Percentiles rank a stretch among this genome's conserved stretches.
phyloP scores from a whole-genome alignment of 331 rosid species.

The Spiraea crenata region DNA sequence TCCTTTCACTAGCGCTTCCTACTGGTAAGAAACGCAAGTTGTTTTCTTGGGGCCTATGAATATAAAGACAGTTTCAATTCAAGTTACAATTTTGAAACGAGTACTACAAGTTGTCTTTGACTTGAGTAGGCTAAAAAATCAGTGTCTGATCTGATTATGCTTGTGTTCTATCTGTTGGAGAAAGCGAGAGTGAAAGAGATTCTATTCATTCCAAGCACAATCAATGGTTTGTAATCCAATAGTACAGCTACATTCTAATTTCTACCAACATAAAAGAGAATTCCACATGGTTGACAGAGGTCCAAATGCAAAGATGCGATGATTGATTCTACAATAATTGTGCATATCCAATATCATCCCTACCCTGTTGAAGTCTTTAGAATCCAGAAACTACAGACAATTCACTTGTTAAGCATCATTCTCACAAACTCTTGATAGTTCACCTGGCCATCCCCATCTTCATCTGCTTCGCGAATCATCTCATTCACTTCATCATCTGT shows the following conservation, averaged over 20 bases:
- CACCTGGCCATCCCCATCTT: constrained; percentile 38
- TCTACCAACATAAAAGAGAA: not conserved
- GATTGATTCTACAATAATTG: constrained; percentile 9
- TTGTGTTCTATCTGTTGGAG: too few relatives aligned
- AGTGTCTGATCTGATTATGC: too few relatives aligned
- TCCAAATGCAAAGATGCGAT: constrained; percentile 1
- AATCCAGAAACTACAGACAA: not conserved
- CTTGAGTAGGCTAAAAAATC: too few relatives aligned
- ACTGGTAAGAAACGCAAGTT: too few relatives aligned
- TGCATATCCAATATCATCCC: not conserved
- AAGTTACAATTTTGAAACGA: too few relatives aligned
- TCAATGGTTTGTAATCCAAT: not conserved
- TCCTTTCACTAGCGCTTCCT: too few relatives aligned
- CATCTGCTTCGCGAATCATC: constrained; percentile 35
- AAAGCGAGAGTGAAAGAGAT: not conserved
- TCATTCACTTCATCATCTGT: constrained; percentile 41
- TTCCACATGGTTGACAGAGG: constrained; percentile 5
- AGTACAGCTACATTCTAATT: not conserved
- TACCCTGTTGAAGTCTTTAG: not conserved
- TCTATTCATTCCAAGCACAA: not conserved
- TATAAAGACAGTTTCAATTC: too few relatives aligned
- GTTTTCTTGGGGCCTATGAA: too few relatives aligned
- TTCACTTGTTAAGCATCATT: constrained; percentile 37
- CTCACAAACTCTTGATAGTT: constrained; percentile 37
- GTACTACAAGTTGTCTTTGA: too few relatives aligned